Conservation (phyloP, 768 basidiomycete genomes). For the Leccinum variicolor region DNA sequence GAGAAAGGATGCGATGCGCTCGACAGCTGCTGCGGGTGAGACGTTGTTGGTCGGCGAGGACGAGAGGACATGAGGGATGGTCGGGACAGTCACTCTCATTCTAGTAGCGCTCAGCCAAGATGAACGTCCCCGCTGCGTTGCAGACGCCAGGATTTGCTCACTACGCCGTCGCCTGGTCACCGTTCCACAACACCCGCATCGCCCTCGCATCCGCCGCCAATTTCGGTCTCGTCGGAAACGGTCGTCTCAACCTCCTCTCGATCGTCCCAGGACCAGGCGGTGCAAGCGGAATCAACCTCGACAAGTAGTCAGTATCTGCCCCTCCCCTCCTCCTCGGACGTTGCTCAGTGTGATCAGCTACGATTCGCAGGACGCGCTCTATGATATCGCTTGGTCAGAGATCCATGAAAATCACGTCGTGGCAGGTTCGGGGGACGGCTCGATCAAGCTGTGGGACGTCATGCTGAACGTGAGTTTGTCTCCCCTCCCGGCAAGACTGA, state of each 20-base stretch:
- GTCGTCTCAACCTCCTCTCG: slow-evolving; percentile 71
- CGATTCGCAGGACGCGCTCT: slow-evolving; percentile 87
- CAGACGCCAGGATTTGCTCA: slow-evolving; percentile 85
- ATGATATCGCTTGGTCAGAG: slow-evolving; percentile 94
- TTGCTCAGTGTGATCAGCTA: slow-evolving; percentile 48
- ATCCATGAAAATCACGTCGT: slow-evolving; percentile 91
- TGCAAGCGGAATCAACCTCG: slow-evolving; percentile 44
- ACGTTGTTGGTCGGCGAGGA: slow-evolving; percentile 35
- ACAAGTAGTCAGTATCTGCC: slow-evolving; percentile 59
- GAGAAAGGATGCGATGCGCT: slow-evolving; percentile 64
- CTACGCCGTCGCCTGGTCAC: slow-evolving; percentile 80
- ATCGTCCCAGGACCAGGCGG: slow-evolving; percentile 47
- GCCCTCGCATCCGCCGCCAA: slow-evolving; percentile 87
- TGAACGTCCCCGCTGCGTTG: slow-evolving; percentile 48
- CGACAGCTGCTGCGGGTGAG: slow-evolving; percentile 50
- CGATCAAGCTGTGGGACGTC: slow-evolving; percentile 87
- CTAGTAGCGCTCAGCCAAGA: slow-evolving; percentile 13
- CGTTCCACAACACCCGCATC: slow-evolving; percentile 71
- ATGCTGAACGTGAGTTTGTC: slow-evolving; percentile 64
- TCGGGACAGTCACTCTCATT: slow-evolving; percentile 81
- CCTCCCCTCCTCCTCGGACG: background rate
- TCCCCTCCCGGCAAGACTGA: slow-evolving; percentile 13
- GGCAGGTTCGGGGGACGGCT: slow-evolving; percentile 86
- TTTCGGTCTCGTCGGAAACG: slow-evolving; percentile 94
- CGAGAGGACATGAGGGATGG: slow-evolving; percentile 58